A percentile compares a stretch with the other conserved stretches of the same genome.
These are phyloP conservation scores for Botryotinia convoluta DNA, from an alignment of 2,329 filamentous ascomycete species.

Conservation along the genomic window DNA sequence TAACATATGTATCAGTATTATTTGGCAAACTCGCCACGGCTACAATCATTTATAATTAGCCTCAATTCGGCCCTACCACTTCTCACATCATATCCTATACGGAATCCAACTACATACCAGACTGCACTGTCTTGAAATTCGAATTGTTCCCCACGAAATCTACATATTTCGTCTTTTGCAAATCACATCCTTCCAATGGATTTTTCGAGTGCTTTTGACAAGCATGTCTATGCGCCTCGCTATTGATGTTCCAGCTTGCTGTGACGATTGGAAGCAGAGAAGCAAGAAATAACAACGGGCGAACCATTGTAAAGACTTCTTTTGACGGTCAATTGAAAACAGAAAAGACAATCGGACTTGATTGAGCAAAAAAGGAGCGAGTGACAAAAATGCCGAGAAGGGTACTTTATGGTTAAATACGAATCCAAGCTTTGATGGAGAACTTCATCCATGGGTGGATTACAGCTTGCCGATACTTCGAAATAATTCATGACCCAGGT, in stretches of 20 bases:
- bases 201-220: constrained; percentile 28
- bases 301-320: constrained; percentile 4
- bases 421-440: neutral
- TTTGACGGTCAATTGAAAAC: neutral
- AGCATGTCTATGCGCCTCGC: constrained; percentile 25
- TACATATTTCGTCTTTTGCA: constrained; percentile 28
- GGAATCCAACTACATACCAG: constrained; percentile 24
- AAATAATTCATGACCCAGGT: constrained; percentile 1
- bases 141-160: constrained; percentile 21
- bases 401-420: neutral
- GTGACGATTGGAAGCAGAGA: constrained; percentile 18
- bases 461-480: neutral
- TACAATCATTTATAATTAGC: constrained; percentile 21
- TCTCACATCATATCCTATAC: neutral
- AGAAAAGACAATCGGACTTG: neutral
- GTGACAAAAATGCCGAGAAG: neutral
- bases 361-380: neutral
- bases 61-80: neutral
- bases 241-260: constrained; percentile 32
- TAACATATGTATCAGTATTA: constrained; percentile 44
- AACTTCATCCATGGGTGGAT: neutral
- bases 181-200: constrained; percentile 34
- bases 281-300: constrained; percentile 3
- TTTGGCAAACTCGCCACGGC: constrained; percentile 34
- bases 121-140: constrained; percentile 33